Evolutionary conservation across 495 filamentous ascomycete genomes (phyloP), one percentile per base, ranked within the genome.

Genomic region (Penicillium ucsense): DNA sequence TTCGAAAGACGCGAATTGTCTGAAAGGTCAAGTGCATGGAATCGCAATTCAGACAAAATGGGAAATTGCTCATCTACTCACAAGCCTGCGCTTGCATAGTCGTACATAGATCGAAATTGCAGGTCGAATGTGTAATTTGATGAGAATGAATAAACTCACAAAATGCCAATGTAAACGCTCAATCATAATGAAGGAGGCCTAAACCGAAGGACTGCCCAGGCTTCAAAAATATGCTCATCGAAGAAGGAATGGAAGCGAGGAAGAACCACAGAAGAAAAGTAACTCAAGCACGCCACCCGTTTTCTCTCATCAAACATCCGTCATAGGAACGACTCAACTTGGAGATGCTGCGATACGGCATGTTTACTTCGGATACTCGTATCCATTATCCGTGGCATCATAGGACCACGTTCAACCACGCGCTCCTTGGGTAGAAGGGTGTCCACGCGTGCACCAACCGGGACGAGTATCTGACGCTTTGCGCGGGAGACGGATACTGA

Each of bases 401-500:
- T 49, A 1, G 57, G 50, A 38, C 52, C 57, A 12, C 56, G 47
- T 6, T 54, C 49, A 8, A 65, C 55, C 12, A 62, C 44, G 4
- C 65, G 48, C 50, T 67, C 62, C 35, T 62, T 53, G 3, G 60
- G 33, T 37, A 54, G 50, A 7, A 63, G 27, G 9, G 61, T 56
- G 29, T 62, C 55, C 3, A 51, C 29, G 11, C 62, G 49, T 3
- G 59, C 41, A 10, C 63, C 54, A 11, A 74, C 56, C 0, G 70
- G 68, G 12, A 72, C 63, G 10, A 72, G 46, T 9, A 66, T 51
- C 38, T 72, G 68, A 6, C 53, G 59, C 45, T 56, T 67, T n/a
- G 59, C 62, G 20, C 56, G 55, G 0, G 65, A 65, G 2, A 74
- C 63, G 9, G 68, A 72, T 10, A 74, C 50, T 7, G 71, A 71